Evolutionary conservation across 2,329 filamentous ascomycete genomes (phyloP).

Genomic region (Ceratocystis diversiconidia): DNA sequence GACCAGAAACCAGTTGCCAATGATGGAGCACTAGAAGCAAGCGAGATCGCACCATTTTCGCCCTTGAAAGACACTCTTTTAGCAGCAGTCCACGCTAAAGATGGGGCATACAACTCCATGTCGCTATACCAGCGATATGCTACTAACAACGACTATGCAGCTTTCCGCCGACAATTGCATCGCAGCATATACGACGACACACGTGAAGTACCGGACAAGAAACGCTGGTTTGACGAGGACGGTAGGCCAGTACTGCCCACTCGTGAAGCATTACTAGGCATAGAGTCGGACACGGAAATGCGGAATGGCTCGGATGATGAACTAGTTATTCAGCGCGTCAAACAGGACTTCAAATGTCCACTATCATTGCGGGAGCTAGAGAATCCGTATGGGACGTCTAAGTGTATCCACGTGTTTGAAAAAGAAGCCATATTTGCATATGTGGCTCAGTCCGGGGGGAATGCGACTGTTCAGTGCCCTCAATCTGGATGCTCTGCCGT

Average conservation of each 20-base stretch:
- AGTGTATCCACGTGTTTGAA: constrained; percentile 62
- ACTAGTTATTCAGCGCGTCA: constrained; percentile 49
- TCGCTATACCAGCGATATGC: constrained; percentile 36
- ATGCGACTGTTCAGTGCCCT: constrained; percentile 10
- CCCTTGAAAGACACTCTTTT: constrained; percentile 1
- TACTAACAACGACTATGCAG: constrained; percentile 42
- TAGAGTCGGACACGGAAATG: constrained; percentile 33
- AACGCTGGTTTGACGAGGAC: constrained; percentile 38
- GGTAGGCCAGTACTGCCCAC: constrained; percentile 29
- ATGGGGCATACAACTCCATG: constrained; percentile 25
- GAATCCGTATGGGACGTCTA: constrained; percentile 50
- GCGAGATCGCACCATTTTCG: background rate
- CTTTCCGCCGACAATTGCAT: constrained; percentile 46
- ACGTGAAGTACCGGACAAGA: constrained; percentile 38
- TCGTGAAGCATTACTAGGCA: constrained; percentile 19
- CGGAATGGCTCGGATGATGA: constrained; percentile 49
- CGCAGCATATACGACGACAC: constrained; percentile 36
- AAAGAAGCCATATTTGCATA: constrained; percentile 46
- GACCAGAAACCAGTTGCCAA: background rate
- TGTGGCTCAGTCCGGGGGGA: constrained; percentile 40
- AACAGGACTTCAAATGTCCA: constrained; percentile 54
- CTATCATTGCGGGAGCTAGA: constrained; percentile 50
- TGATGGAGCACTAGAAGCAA: background rate
- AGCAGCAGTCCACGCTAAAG: background rate
- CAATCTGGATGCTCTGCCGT: constrained; percentile 38